Evolutionary conservation across 2,329 filamentous ascomycete species (phyloP).

Genomic region (Hypoxylon sp.): DNA sequence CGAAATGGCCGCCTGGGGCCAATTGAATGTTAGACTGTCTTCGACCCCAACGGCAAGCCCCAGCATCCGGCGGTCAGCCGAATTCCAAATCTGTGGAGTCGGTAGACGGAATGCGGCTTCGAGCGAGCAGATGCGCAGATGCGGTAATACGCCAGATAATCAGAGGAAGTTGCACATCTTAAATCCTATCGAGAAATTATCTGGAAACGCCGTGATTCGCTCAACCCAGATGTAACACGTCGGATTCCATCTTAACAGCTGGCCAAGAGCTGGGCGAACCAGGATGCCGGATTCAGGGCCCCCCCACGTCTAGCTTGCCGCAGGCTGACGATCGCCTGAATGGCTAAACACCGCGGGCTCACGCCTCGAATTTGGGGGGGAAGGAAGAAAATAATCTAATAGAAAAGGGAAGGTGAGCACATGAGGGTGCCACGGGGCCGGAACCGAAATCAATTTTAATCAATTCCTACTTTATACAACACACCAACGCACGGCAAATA

Average conservation of each 20-base stretch:
- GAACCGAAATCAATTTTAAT: conserved; percentile 32
- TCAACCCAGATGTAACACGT: conserved; percentile 12
- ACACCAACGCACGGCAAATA: conserved; percentile 10
- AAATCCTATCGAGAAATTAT: conserved; percentile 15
- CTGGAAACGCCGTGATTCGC: conserved; percentile 42
- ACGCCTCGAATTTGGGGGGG: conserved; percentile 18
- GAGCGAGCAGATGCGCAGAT: conserved; percentile 5
- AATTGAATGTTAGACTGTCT: conserved; percentile 18
- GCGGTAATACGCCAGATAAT: conserved; percentile 11
- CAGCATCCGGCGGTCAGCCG: conserved; percentile 22
- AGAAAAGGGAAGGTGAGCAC: conserved; percentile 39
- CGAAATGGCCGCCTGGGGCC: conserved; percentile 5
- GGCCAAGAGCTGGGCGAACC: conserved; percentile 40
- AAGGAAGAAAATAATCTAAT: conserved; percentile 9
- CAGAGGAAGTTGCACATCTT: background rate
- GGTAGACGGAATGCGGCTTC: conserved; percentile 18
- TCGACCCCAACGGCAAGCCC: conserved; percentile 3
- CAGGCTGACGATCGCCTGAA: conserved; percentile 41
- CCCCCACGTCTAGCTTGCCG: conserved; percentile 34
- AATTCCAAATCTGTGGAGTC: conserved; percentile 29
- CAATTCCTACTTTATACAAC: conserved; percentile 19
- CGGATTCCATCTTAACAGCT: conserved; percentile 17
- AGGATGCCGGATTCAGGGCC: conserved; percentile 42
- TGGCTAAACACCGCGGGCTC: conserved; percentile 27
- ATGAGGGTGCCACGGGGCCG: conserved; percentile 24